Evolutionary conservation across 352 stramenopile genomes (phyloP).

Genomic region (Thalassiosira mediterranea): DNA sequence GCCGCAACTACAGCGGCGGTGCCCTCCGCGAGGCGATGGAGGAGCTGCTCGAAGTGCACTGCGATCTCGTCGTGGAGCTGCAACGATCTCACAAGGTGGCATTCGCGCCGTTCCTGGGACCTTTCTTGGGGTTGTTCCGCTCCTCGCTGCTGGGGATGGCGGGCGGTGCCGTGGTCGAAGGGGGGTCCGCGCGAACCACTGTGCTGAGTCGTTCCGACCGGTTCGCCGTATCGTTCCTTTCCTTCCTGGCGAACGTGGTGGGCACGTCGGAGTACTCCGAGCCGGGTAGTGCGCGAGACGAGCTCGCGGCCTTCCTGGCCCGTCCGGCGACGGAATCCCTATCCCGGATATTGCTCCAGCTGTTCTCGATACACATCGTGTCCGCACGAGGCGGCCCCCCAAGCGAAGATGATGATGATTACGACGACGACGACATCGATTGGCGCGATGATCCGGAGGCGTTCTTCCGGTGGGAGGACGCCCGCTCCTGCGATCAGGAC

Average conservation of each 20-base stretch:
- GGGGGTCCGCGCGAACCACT: too few relatives aligned
- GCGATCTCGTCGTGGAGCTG: constrained; percentile 38
- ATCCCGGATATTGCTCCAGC: constrained; percentile 15
- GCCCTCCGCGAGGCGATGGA: constrained; percentile 1
- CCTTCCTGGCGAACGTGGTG: constrained; percentile 39
- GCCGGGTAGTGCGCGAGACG: not conserved
- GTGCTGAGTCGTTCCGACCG: too few relatives aligned
- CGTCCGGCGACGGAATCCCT: constrained; percentile 23
- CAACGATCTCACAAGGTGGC: constrained; percentile 28
- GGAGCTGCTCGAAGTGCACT: constrained; percentile 37
- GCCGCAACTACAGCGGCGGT: not conserved
- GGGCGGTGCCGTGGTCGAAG: too few relatives aligned
- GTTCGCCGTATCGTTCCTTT: constrained; percentile 27
- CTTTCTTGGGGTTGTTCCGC: constrained; percentile 48
- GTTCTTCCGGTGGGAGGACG: constrained; percentile 43
- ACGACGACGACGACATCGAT: constrained; percentile 6
- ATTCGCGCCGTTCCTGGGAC: constrained; percentile 35
- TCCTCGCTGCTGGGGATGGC: constrained; percentile 20
- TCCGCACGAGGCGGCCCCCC: constrained; percentile 1
- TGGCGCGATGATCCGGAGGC: constrained; percentile 53
- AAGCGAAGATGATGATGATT: constrained; percentile 12
- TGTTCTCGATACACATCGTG: constrained; percentile 36
- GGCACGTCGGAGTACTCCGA: constrained; percentile 21
- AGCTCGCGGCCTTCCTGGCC: constrained; percentile 28
- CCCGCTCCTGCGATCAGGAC: constrained; percentile 39